Percentiles rank a stretch among this genome's conserved stretches.
These are phyloP conservation scores for Hanseniaspora valbyensis DNA, from an alignment of 805 yeast genomes.

Conservation along the genomic window DNA sequence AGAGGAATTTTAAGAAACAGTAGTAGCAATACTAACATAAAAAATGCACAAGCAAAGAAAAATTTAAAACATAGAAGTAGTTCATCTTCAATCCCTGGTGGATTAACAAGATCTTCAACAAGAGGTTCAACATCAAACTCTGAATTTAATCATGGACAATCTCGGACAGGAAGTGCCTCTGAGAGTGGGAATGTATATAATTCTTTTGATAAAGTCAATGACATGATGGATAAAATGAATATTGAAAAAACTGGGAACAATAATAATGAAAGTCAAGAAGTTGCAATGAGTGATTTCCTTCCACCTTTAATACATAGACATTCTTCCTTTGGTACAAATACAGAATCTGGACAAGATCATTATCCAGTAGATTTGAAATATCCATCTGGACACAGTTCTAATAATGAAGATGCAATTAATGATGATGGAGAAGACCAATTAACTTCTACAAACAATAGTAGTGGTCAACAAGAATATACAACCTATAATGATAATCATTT, in stretches of 20 bases:
- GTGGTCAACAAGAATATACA: conserved; percentile 7
- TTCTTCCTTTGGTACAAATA: conserved; percentile 10
- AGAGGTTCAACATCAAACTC: conserved; percentile 14
- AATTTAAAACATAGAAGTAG: neutral
- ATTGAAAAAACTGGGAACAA: conserved; percentile 11
- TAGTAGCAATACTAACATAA: conserved; percentile 1
- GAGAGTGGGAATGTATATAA: conserved; percentile 17
- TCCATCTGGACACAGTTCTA: neutral
- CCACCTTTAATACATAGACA: conserved; percentile 11
- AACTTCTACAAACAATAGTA: no score
- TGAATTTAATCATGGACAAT: conserved; percentile 18
- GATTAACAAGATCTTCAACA: conserved; percentile 11
- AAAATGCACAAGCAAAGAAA: neutral
- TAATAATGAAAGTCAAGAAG: neutral
- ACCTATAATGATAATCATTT: neutral
- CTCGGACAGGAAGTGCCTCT: conserved; percentile 19
- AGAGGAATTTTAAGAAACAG: conserved; percentile 12
- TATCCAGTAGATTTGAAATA: conserved; percentile 6
- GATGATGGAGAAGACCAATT: neutral
- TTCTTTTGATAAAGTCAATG: conserved; percentile 13
- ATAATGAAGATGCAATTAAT: conserved; percentile 4
- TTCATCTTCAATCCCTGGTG: conserved; percentile 9
- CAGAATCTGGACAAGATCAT: neutral
- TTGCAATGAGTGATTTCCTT: neutral
- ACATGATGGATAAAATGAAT: conserved; percentile 24